Conservation (phyloP, 192 early-diverging fungal genomes). For the Mortierella hygrophila region DNA sequence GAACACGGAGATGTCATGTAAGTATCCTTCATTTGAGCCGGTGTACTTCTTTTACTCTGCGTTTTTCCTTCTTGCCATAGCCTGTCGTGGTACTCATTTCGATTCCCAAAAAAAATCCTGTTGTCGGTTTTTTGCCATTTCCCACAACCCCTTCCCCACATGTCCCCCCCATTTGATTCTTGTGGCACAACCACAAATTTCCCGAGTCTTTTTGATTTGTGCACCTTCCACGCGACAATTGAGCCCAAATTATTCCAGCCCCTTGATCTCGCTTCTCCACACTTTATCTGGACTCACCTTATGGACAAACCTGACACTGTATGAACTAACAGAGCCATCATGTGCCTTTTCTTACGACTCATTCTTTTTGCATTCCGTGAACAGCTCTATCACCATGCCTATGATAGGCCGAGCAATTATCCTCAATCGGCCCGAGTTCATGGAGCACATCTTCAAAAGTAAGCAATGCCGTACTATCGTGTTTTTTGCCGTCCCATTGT, state of each 20-base stretch:
- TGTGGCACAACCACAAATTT: neutral
- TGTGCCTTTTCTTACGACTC: neutral
- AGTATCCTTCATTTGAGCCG: neutral
- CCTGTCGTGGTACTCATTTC: neutral
- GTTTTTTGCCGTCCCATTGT: neutral
- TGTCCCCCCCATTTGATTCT: too few relatives aligned
- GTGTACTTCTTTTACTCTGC: neutral
- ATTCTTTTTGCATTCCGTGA: neutral
- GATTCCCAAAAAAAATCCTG: too few relatives aligned
- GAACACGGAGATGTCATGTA: constrained; percentile 37
- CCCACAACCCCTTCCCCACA: too few relatives aligned
- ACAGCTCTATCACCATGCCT: constrained; percentile 28
- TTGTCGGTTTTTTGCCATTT: neutral
- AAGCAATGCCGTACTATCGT: neutral
- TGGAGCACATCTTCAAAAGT: constrained; percentile 50
- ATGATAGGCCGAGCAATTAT: constrained; percentile 36
- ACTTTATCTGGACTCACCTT: neutral
- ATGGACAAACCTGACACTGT: neutral
- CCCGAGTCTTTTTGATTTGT: neutral
- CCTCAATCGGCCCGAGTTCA: constrained; percentile 36
- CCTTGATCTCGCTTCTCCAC: neutral
- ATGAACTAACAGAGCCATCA: neutral
- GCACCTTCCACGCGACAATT: neutral
- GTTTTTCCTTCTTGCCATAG: neutral
- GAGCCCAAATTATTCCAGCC: neutral